A percentile compares a stretch with the other conserved stretches of the same genome.
Evolutionary conservation across 1,284 basidiomycete genomes (phyloP).

Genomic region (Sanghuangporus baumii): DNA sequence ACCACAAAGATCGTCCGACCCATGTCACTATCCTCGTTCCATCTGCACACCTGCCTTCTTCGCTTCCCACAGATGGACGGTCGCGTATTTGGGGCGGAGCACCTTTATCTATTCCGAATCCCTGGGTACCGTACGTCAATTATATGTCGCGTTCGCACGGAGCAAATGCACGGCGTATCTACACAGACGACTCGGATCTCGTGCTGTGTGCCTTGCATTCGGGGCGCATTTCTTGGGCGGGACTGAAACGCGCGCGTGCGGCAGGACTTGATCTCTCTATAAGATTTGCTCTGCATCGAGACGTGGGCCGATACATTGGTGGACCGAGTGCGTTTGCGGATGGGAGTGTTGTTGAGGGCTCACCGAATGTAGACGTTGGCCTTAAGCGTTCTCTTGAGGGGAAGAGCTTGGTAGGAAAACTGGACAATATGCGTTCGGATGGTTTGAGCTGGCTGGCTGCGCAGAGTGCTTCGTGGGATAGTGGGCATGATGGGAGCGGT

Average conservation of each 20-base stretch:
- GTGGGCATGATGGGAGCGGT: constrained; percentile 68
- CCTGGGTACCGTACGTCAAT: neutral
- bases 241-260: constrained; percentile 41
- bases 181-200: constrained; percentile 72
- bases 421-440: constrained; percentile 38
- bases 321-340: constrained; percentile 22
- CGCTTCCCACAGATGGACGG: constrained; percentile 35
- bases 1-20: constrained; percentile 43
- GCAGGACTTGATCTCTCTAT: constrained; percentile 51
- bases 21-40: constrained; percentile 59
- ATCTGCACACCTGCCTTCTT: constrained; percentile 46
- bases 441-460: constrained; percentile 48
- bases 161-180: constrained; percentile 40
- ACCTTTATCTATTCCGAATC: constrained; percentile 18
- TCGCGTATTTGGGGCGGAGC: constrained; percentile 68
- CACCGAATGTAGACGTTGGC: constrained; percentile 19
- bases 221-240: constrained; percentile 57
- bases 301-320: constrained; percentile 40
- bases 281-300: constrained; percentile 41
- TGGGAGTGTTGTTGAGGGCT: constrained; percentile 20
- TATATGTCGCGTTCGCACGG: constrained; percentile 17
- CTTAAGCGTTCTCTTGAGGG: constrained; percentile 21
- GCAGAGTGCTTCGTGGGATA: constrained; percentile 66
- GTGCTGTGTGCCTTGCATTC: constrained; percentile 72
- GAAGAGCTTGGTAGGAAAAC: constrained; percentile 31